Evolutionary conservation across 768 basidiomycete genomes (phyloP).

Genomic region (Amanita phalloides): DNA sequence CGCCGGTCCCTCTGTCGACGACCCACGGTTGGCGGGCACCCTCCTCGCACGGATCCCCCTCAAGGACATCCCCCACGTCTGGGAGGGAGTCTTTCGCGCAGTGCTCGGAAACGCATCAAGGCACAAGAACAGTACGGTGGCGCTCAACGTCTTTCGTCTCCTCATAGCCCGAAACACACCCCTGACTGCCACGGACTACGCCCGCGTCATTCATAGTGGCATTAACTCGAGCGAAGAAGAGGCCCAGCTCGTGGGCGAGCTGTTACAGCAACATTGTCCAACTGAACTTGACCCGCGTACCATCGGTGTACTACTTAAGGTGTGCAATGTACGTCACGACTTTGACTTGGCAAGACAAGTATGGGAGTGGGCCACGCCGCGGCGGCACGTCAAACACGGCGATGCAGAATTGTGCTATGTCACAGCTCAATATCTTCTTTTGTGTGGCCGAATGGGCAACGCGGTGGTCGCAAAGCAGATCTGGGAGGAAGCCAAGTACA

Average conservation of each 20-base stretch:
- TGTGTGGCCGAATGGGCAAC: slow-evolving; percentile 13
- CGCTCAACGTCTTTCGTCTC: slow-evolving; percentile 14
- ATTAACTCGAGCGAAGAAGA: slow-evolving; percentile 15
- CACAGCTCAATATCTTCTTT: slow-evolving; percentile 13
- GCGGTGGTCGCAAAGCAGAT: slow-evolving; percentile 13
- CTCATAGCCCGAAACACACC: slow-evolving; percentile 11
- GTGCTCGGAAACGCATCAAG: slow-evolving; percentile 16
- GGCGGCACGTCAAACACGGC: slow-evolving; percentile 11
- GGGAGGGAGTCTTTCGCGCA: slow-evolving; percentile 13
- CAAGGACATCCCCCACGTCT: slow-evolving; percentile 13
- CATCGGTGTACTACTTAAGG: slow-evolving; percentile 15
- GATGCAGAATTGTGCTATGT: slow-evolving; percentile 13
- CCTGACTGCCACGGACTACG: slow-evolving; percentile 14
- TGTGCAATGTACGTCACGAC: slow-evolving; percentile 12
- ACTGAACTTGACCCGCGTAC: slow-evolving; percentile 14
- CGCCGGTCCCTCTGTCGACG: slow-evolving; percentile 16
- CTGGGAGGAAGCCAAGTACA: slow-evolving; percentile 14
- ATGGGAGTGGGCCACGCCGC: slow-evolving; percentile 14
- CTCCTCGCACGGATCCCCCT: slow-evolving; percentile 13
- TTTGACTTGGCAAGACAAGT: slow-evolving; percentile 13
- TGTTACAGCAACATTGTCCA: slow-evolving; percentile 14
- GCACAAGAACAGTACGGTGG: slow-evolving; percentile 14
- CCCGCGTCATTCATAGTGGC: slow-evolving; percentile 15
- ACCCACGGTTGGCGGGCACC: slow-evolving; percentile 14
- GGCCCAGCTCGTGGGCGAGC: slow-evolving; percentile 11